Base-by-base conservation (phyloP, 192 early-diverging fungal species). In the Coemansia umbellata region DNA sequence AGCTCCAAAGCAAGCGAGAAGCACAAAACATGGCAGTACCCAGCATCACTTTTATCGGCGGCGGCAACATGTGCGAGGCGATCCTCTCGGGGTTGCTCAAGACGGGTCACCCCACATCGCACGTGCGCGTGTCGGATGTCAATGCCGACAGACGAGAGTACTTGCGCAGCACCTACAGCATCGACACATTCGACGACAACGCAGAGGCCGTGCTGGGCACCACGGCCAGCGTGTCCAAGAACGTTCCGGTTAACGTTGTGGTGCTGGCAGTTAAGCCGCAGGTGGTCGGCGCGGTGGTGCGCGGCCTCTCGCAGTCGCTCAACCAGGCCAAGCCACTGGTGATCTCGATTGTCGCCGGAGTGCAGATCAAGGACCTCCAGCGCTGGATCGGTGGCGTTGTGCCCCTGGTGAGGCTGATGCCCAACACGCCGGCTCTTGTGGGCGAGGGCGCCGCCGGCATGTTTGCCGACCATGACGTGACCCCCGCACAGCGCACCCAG, bases 61-160 rank as follows among this genome's bases (percentile, higher is more conserved):
- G 94, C 42, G 94, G 94, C 52, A 93, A 97, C 70, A 97, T 97
- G 94, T 92, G 90, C 35, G 83, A 85, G 53, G 90, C 94, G 55
- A 94, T 97, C 50, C 81, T 94, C 31, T 91, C 87, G 11, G 94
- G 94, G 21, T 81, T 97, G 30, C 70, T 92, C 50, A 76, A 85
- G 60, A 84, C 73, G 8, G 89, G 89, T 9, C 87, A 86, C 67
- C 82, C 84, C 2, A 51, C 81, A 14, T 53, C 77, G 10, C 80
- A 84, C 53, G 77, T 92, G n/a, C 79, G 79, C 23, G 88, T 93
- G 39, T 89, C 89, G 7, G 94, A 97, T 55, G 91, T 92, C 7
- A 65, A 81, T 42, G 78, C 78, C 24, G 78, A 82, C 58, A 79
- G 84, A 15, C 78, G 79, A 31, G 74, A 82, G 36, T 85, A 82